phyloP scores from a whole-genome alignment of 1,139 yeast genomes.

The Zhuliangozyma blackwelliae region DNA sequence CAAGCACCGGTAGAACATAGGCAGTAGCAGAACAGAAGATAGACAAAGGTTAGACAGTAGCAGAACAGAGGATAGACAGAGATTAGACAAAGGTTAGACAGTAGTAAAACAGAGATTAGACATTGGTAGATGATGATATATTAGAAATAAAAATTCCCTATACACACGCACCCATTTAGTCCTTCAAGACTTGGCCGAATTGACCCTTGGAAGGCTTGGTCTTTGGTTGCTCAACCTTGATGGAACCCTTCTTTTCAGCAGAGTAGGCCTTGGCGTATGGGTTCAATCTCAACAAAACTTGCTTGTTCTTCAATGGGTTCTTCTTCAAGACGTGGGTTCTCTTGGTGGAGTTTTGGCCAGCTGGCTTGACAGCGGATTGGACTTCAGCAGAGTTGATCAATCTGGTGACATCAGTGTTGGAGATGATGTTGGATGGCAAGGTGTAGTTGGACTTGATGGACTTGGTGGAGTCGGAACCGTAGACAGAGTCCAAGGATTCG shows the following conservation, averaged over 20 bases:
- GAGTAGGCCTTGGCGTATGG: constrained; percentile 98
- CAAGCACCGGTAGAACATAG: no score
- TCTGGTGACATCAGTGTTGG: constrained; percentile 96
- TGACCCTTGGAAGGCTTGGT: constrained; percentile 70
- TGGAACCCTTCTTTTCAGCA: constrained; percentile 85
- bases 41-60: no score
- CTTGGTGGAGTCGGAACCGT: constrained; percentile 89
- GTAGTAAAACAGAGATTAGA: neutral
- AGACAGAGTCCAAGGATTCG: constrained; percentile 93
- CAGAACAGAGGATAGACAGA: neutral
- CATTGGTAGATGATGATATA: neutral
- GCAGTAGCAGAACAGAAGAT: neutral
- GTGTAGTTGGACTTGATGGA: constrained; percentile 87
- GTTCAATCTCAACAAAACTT: constrained; percentile 96
- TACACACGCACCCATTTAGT: constrained; percentile 21
- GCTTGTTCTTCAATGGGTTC: constrained; percentile 99
- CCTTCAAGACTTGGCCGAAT: constrained; percentile 63
- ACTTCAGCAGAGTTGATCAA: constrained; percentile 98
- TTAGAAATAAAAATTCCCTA: no score
- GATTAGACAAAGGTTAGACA: no score
- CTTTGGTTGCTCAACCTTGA: constrained; percentile 65
- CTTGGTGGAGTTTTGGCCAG: constrained; percentile 92
- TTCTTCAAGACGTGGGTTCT: constrained; percentile 95
- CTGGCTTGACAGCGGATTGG: constrained; percentile 96
- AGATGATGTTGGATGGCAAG: constrained; percentile 88